Percentiles rank a stretch among this genome's conserved stretches.
Conservation (phyloP, 805 yeast species). For the Saccharomyces paradoxus region DNA sequence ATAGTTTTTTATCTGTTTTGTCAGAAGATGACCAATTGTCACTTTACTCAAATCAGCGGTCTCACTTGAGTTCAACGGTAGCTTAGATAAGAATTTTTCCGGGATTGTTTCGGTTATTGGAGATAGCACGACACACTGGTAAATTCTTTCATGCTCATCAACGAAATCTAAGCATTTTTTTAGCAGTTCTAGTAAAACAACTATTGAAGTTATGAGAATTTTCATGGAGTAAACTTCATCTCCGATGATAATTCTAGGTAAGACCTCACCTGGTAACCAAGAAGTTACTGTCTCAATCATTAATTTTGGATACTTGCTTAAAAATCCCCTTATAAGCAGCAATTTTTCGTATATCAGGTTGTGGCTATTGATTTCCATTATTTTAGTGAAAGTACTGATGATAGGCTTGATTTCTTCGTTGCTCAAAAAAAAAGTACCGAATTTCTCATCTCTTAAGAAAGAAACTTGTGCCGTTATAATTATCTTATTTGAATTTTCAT, state of each 20-base stretch:
- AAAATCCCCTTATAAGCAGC: constrained; percentile 15
- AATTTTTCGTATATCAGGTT: constrained; percentile 22
- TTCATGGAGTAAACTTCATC: constrained; percentile 15
- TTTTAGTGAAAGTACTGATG: constrained; percentile 8
- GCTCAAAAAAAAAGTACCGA: constrained; percentile 12
- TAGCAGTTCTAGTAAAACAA: constrained; percentile 19
- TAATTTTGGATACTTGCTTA: constrained; percentile 15
- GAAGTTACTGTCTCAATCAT: constrained; percentile 15
- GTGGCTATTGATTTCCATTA: constrained; percentile 22
- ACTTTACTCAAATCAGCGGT: background rate
- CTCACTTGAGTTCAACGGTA: background rate
- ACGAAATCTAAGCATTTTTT: constrained; percentile 14
- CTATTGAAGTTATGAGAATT: constrained; percentile 12
- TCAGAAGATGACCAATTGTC: constrained; percentile 15
- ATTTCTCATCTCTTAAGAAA: constrained; percentile 23
- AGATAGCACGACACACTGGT: constrained; percentile 8
- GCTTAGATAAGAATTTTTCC: constrained; percentile 3
- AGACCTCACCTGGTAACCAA: constrained; percentile 26
- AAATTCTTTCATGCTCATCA: constrained; percentile 6
- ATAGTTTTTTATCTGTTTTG: constrained; percentile 12
- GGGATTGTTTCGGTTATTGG: constrained; percentile 9
- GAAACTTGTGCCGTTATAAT: constrained; percentile 21
- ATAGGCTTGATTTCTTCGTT: constrained; percentile 10
- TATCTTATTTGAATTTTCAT: constrained; percentile 21
- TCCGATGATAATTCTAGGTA: constrained; percentile 16